Evolutionary conservation across 2,329 filamentous ascomycete species (phyloP).

Genomic region (Claviceps pazoutovae): DNA sequence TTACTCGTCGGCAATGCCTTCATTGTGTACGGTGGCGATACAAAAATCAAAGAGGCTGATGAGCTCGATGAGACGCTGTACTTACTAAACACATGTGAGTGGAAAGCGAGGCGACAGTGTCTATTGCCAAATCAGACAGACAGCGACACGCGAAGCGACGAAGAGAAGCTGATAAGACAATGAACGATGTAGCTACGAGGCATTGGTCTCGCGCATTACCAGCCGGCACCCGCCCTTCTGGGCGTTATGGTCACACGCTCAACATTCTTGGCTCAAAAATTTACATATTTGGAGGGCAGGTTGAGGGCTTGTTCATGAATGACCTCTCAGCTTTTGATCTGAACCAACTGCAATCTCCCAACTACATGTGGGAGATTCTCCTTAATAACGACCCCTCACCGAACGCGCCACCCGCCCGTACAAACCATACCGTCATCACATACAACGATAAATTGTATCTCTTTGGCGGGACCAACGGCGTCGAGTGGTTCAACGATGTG

Average conservation of each 20-base stretch:
- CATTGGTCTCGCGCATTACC: slow-evolving; percentile 96
- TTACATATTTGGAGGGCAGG: slow-evolving; percentile 93
- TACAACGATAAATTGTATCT: slow-evolving; percentile 90
- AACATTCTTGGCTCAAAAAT: slow-evolving; percentile 96
- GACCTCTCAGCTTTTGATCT: slow-evolving; percentile 90
- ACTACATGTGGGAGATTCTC: slow-evolving; percentile 91
- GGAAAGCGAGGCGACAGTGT: not conserved
- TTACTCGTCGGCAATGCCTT: slow-evolving; percentile 95
- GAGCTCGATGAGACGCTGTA: slow-evolving; percentile 90
- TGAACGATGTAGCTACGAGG: slow-evolving; percentile 55
- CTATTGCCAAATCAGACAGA: not conserved
- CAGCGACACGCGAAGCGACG: not conserved
- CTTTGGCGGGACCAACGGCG: slow-evolving; percentile 94
- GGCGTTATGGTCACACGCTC: slow-evolving; percentile 88
- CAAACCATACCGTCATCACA: slow-evolving; percentile 85
- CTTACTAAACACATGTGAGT: slow-evolving; percentile 90
- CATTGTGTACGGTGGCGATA: slow-evolving; percentile 97
- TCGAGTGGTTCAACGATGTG: slow-evolving; percentile 97
- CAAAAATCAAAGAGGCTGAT: slow-evolving; percentile 88
- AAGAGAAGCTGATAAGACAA: slow-evolving; percentile 8
- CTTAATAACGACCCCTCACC: slow-evolving; percentile 45
- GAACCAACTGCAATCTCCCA: slow-evolving; percentile 81
- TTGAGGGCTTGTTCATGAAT: slow-evolving; percentile 97
- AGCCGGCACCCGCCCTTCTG: slow-evolving; percentile 69
- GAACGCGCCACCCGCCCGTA: slow-evolving; percentile 68